These are phyloP conservation scores for Lactuca saligna DNA, from an alignment of 129 eudicot species.

Conservation along the genomic window DNA sequence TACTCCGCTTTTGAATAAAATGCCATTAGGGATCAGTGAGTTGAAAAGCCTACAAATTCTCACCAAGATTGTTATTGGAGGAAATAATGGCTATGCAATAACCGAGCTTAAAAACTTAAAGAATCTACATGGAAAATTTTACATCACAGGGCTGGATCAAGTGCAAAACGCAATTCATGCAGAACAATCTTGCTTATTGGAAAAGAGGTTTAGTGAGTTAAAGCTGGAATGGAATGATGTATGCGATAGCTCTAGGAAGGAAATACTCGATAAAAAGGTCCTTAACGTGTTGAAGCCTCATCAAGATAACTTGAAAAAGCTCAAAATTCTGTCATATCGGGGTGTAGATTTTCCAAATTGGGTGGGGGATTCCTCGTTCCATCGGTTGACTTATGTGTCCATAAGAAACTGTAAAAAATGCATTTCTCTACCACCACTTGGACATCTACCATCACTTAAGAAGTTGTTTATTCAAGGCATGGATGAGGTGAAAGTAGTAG, in stretches of 20 bases:
- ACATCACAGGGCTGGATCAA: conserved; percentile 29
- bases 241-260: background rate
- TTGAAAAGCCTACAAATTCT: conserved; percentile 26
- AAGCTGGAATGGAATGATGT: conserved; percentile 29
- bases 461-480: conserved; percentile 24
- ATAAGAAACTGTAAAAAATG: conserved; percentile 1
- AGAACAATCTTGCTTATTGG: conserved; percentile 30
- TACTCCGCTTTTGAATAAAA: background rate
- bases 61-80: conserved; percentile 23
- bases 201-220: conserved; percentile 13
- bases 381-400: too few relatives aligned
- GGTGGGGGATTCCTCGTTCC: too few relatives aligned
- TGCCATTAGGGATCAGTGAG: conserved; percentile 36
- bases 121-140: conserved; percentile 21
- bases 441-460: conserved; percentile 21
- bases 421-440: conserved; percentile 30
- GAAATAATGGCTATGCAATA: conserved; percentile 6
- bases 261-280: background rate
- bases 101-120: background rate
- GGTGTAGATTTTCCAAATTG: conserved; percentile 28
- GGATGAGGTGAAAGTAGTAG: background rate
- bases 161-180: conserved; percentile 29
- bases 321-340: conserved; percentile 22
- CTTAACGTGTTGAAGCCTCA: conserved; percentile 25
- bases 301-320: conserved; percentile 20